Conservation (phyloP, 345 rosid genomes). For the rapeseed (Brassica napus) region Da-Ae NC_063440.1:8534001-8534500, state of each 20-base stretch:
- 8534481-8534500: conserved; percentile 5
- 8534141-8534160: conserved; percentile 16
- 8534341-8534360: background rate
- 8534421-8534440: conserved; percentile 14
- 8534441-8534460: conserved; percentile 25
- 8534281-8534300: conserved; percentile 29
- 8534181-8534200: background rate
- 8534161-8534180: conserved; percentile 2
- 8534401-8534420: conserved; percentile 22
- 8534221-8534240: conserved; percentile 9
- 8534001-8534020: background rate
- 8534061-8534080: background rate
- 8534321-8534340: background rate
- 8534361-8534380: background rate
- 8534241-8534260: background rate
- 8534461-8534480: conserved; percentile 34
- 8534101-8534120: background rate
- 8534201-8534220: background rate
- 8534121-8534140: background rate
- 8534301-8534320: conserved; percentile 18
- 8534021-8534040: background rate
- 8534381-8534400: background rate
- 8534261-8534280: conserved; percentile 7
- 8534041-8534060: background rate
- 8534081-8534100: background rate